Base-by-base conservation (phyloP, 805 yeast genomes). In the Lachancea sp. region DNA sequence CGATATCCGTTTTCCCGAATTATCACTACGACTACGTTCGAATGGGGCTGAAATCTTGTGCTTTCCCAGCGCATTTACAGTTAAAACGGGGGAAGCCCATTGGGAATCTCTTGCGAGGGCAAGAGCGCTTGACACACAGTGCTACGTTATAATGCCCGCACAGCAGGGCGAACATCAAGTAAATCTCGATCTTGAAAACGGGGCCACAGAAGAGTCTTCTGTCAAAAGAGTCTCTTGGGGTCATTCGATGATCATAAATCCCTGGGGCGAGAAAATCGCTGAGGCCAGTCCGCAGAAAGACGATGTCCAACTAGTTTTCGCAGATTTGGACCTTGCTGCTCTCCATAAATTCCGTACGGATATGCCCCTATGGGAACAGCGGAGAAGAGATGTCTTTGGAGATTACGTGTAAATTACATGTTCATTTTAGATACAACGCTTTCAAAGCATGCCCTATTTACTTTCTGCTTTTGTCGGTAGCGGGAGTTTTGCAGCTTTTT, bases 31-130 rank as follows among this genome's bases (percentile, higher is more conserved):
- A 34, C 65, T 85, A 30, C 68, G 95, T 42, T 59, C 76, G 9
- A 54, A 67, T 42, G 95, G 96, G 2, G 95, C 96, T 1, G 74
- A 86, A 47, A 68, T 91, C 18, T 54, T 91, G 33, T 76, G 91
- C 2, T 91, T 71, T 55, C 98, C 99, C 0, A 82, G 95, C 20
- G 98, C 98, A 0, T 93, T 95, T 72, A 93, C 96, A 0, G 77
- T 85, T 59, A 80, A 81, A 51, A 91, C 98, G 0, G 99, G 99
- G 1, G 79, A 79, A 42, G 87, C 91, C 1, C 99, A 91, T 58
- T 91, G 97, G 95, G 79, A 79, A 43, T 62, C 77, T 1, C 69
- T 91, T 42, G 96, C 87, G 1, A 71, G 79, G 22, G 83, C 95
- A 0, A 70, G 97, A 39, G 98, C 98, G 3, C 75, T 91, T 11